Conservation (phyloP, 257 asterid genomes). For the Lycium ferocissimum region DNA sequence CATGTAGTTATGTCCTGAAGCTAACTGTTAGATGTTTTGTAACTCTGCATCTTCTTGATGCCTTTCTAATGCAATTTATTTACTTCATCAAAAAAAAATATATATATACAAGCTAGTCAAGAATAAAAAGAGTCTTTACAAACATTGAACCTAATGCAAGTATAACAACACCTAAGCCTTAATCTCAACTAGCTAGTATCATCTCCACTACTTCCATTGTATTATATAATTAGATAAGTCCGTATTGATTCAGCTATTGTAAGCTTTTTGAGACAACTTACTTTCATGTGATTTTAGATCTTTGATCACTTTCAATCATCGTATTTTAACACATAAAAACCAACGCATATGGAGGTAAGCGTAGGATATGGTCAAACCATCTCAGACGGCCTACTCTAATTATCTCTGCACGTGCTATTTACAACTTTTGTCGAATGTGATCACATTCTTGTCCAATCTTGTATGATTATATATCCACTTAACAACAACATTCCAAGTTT, state of each 20-base stretch:
- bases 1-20: too few relatives aligned
- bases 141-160: not conserved
- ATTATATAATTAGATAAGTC: not conserved
- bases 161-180: not conserved
- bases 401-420: constrained; percentile 9
- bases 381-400: not conserved
- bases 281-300: not conserved
- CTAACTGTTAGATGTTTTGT: too few relatives aligned
- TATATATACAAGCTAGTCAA: not conserved
- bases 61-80: too few relatives aligned
- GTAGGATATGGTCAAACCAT: constrained; percentile 6
- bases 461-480: not conserved
- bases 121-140: not conserved
- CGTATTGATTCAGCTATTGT: not conserved
- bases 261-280: constrained; percentile 15
- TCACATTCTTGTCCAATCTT: constrained; percentile 20
- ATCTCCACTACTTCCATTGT: not conserved
- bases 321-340: not conserved
- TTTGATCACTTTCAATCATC: constrained; percentile 24
- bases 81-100: too few relatives aligned
- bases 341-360: constrained; percentile 2
- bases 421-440: not conserved
- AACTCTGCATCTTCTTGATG: too few relatives aligned
- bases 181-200: constrained; percentile 6
- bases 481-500: not conserved